Percentiles rank a stretch among this genome's conserved stretches.
phyloP scores from a whole-genome alignment of 2,329 filamentous ascomycete genomes.

The Aspergillus sergii region DNA sequence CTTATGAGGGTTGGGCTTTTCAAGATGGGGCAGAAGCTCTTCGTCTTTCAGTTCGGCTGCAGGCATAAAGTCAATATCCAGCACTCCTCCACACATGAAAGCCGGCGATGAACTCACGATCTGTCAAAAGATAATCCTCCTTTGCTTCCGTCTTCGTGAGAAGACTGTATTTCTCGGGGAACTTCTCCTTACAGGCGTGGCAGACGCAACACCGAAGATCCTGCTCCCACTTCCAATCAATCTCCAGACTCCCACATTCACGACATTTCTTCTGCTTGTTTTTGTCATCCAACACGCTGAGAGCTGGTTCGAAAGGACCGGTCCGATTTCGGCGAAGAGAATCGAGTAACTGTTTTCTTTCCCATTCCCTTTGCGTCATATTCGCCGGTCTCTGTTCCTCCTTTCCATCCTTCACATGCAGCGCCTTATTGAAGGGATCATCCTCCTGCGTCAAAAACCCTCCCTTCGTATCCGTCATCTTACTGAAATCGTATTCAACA shows the following conservation, averaged over 20 bases:
- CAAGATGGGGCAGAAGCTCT: constrained; percentile 82
- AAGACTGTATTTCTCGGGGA: constrained; percentile 89
- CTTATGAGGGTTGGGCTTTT: constrained; percentile 92
- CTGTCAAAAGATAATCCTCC: constrained; percentile 93
- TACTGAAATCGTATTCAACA: constrained; percentile 96
- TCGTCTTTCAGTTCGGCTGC: constrained; percentile 85
- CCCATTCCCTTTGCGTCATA: constrained; percentile 93
- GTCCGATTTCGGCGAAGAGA: constrained; percentile 72
- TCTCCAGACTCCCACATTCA: constrained; percentile 82
- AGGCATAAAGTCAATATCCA: constrained; percentile 10
- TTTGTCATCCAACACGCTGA: constrained; percentile 71
- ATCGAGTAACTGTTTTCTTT: constrained; percentile 73
- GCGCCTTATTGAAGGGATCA: constrained; percentile 82
- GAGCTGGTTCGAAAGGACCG: constrained; percentile 84
- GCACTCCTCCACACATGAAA: not conserved
- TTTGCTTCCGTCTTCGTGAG: constrained; percentile 95
- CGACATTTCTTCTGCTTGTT: constrained; percentile 72
- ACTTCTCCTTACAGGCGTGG: constrained; percentile 81
- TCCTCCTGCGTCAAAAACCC: constrained; percentile 91
- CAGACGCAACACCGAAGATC: constrained; percentile 77
- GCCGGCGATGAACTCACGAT: constrained; percentile 62
- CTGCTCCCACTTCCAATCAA: constrained; percentile 95
- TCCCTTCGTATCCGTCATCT: constrained; percentile 97
- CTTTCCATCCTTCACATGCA: constrained; percentile 59
- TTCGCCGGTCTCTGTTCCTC: constrained; percentile 72